Conservation (phyloP, 176 grass and related monocot genomes). For the Musa itinerans region DNA sequence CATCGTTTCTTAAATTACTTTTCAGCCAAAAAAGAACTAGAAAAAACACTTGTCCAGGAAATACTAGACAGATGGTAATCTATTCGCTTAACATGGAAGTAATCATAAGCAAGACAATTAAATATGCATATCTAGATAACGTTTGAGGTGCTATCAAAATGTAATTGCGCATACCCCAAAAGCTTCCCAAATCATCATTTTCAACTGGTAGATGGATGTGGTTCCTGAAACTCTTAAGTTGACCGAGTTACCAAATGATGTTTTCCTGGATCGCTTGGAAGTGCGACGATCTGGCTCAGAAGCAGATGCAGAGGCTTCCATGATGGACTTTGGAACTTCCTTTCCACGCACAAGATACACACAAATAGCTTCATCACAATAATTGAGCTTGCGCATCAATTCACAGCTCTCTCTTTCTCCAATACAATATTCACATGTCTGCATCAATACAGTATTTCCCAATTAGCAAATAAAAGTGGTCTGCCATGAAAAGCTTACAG, state of each 20-base stretch:
- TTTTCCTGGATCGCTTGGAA: conserved; percentile 84
- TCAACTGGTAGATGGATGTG: conserved; percentile 84
- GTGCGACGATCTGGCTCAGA: conserved; percentile 62
- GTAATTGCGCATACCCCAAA: conserved; percentile 61
- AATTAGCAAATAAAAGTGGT: conserved; percentile 3
- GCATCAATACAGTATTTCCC: conserved; percentile 1
- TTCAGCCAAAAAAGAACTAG: too few relatives aligned
- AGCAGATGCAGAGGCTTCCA: conserved; percentile 46
- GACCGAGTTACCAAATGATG: conserved; percentile 58
- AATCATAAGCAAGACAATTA: too few relatives aligned
- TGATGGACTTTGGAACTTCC: conserved; percentile 88
- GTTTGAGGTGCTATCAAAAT: conserved; percentile 9
- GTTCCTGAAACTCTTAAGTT: conserved; percentile 85
- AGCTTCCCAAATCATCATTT: conserved; percentile 99
- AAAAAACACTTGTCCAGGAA: too few relatives aligned
- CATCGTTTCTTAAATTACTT: too few relatives aligned
- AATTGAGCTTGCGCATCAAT: conserved; percentile 75
- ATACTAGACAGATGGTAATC: too few relatives aligned
- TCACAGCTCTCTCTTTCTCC: conserved; percentile 81
- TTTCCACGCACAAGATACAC: conserved; percentile 89
- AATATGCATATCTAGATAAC: neutral
- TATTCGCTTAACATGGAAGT: too few relatives aligned
- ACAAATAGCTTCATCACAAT: conserved; percentile 61
- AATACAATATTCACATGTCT: conserved; percentile 95
- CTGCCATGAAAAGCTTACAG: too few relatives aligned